Percentiles rank a stretch among this genome's conserved stretches.
Conservation (phyloP, 2,329 filamentous ascomycete genomes). For the Colletotrichum sp. region DNA sequence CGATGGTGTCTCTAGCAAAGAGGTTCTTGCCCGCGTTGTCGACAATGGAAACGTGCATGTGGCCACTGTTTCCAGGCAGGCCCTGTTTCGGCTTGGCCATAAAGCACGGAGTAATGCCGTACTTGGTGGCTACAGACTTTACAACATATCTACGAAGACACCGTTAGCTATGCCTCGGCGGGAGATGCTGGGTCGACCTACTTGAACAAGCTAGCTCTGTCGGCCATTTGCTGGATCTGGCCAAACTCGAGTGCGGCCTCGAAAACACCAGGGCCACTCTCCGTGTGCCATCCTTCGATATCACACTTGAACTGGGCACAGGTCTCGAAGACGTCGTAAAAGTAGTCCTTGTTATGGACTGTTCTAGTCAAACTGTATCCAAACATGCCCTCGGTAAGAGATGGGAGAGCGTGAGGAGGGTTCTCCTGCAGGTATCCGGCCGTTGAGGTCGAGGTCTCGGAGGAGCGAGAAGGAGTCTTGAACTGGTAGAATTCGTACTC, state of each 20-base stretch:
- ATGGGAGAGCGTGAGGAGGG: conserved; percentile 73
- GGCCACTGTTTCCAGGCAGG: conserved; percentile 91
- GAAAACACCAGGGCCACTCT: conserved; percentile 92
- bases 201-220: conserved; percentile 93
- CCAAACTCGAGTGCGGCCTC: conserved; percentile 94
- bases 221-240: conserved; percentile 87
- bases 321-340: conserved; percentile 83
- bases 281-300: conserved; percentile 95
- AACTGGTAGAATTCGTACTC: conserved; percentile 98
- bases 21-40: conserved; percentile 84
- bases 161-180: background rate
- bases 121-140: conserved; percentile 84
- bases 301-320: conserved; percentile 79
- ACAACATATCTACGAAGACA: conserved; percentile 70
- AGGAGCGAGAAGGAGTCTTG: conserved; percentile 63
- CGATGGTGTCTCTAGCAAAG: conserved; percentile 70
- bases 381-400: conserved; percentile 93
- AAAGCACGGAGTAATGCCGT: conserved; percentile 94
- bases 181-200: conserved; percentile 35
- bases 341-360: conserved; percentile 90
- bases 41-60: conserved; percentile 92
- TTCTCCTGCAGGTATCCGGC: conserved; percentile 78
- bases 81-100: conserved; percentile 97
- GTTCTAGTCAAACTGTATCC: conserved; percentile 89
- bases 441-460: conserved; percentile 67